Evolutionary conservation across 2,329 filamentous ascomycete species (phyloP).

Genomic region (Ophiostoma himal-ulmi): DNA sequence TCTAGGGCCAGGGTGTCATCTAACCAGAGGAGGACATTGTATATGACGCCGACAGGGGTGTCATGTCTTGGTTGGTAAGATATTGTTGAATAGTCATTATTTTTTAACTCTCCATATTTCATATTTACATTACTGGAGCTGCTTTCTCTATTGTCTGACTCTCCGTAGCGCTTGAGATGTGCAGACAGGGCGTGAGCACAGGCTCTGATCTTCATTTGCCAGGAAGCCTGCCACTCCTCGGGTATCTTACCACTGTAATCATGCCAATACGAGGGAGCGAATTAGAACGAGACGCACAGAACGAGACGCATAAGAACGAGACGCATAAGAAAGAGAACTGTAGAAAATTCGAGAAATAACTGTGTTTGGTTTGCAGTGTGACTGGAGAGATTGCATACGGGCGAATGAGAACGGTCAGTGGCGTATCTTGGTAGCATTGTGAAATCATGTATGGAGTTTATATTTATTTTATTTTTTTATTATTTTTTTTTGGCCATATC

Average conservation of each 20-base stretch:
- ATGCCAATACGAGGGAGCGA: neutral
- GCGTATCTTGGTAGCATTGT: neutral
- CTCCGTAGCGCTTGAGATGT: conserved; percentile 4
- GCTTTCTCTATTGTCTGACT: neutral
- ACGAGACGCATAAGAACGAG: neutral
- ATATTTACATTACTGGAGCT: neutral
- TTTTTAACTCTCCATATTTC: too few relatives aligned
- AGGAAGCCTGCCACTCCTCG: neutral
- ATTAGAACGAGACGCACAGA: too few relatives aligned
- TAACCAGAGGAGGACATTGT: conserved; percentile 9
- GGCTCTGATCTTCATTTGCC: conserved; percentile 22
- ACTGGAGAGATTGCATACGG: neutral
- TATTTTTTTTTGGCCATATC: neutral
- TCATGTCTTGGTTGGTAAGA: neutral
- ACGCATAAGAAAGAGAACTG: neutral
- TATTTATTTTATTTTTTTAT: too few relatives aligned
- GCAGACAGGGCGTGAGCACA: conserved; percentile 17
- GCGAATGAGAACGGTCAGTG: conserved; percentile 8
- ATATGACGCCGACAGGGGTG: conserved; percentile 13
- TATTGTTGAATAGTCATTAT: too few relatives aligned
- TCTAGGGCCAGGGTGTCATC: neutral
- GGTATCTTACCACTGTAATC: neutral
- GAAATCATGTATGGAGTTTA: neutral
- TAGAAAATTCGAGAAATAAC: neutral
- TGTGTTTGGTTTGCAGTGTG: neutral